These are phyloP conservation scores for Pichia sp. DNA, from an alignment of 1,139 yeast genomes.

Conservation along the genomic window DNA sequence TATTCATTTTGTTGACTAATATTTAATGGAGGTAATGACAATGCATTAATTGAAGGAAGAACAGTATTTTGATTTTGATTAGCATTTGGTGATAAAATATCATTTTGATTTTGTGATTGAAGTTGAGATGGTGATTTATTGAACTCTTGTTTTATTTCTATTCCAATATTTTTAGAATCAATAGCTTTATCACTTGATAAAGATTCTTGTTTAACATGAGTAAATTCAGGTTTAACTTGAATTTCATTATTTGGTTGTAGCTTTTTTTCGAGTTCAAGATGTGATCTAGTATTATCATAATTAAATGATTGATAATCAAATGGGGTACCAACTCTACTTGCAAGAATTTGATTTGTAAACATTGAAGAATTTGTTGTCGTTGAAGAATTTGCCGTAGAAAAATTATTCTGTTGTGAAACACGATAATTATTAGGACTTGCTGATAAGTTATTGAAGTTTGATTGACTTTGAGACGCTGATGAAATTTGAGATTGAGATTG, in stretches of 20 bases:
- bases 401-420: neutral
- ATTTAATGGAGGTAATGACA: conserved; percentile 28
- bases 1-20: conserved; percentile 19
- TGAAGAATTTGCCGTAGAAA: neutral
- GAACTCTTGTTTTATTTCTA: neutral
- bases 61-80: conserved; percentile 10
- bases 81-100: neutral
- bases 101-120: neutral
- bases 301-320: conserved; percentile 4
- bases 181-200: neutral
- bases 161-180: neutral
- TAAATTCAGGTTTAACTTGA: too few relatives aligned
- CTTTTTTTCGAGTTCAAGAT: too few relatives aligned
- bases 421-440: conserved; percentile 2
- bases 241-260: neutral
- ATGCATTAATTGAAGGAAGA: conserved; percentile 26
- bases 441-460: too few relatives aligned
- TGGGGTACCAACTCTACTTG: conserved; percentile 11
- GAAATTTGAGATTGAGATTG: neutral
- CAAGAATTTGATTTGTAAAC: conserved; percentile 7
- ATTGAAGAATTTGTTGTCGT: neutral
- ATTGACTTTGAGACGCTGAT: neutral
- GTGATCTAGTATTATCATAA: neutral
- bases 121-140: neutral
- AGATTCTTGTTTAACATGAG: too few relatives aligned